These are phyloP conservation scores for Xerocomus minutiporus DNA, from an alignment of 1,284 basidiomycete species.

Conservation along the genomic window DNA sequence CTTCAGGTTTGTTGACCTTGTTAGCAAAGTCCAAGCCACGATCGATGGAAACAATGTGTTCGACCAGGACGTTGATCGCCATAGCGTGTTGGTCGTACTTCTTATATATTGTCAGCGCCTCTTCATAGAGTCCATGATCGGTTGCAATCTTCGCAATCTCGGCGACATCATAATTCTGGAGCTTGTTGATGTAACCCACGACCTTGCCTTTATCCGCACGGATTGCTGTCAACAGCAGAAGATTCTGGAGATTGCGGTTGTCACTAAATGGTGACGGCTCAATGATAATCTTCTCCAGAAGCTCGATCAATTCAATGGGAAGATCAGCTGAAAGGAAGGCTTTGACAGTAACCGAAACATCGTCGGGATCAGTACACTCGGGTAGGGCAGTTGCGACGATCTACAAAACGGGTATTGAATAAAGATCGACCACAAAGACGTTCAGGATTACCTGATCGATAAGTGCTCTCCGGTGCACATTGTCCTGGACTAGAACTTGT, in stretches of 20 bases:
- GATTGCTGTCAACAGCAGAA: constrained; percentile 93
- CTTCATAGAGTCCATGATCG: constrained; percentile 94
- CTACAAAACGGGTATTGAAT: constrained; percentile 35
- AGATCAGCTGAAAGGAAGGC: constrained; percentile 97
- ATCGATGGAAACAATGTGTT: constrained; percentile 97
- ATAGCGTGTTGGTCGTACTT: constrained; percentile 92
- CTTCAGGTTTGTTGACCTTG: constrained; percentile 95
- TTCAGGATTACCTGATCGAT: constrained; percentile 77
- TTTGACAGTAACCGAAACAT: constrained; percentile 98
- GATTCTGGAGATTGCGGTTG: constrained; percentile 93
- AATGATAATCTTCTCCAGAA: constrained; percentile 98
- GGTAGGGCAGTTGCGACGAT: constrained; percentile 93
- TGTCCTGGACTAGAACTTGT: constrained; percentile 88
- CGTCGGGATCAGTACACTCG: constrained; percentile 97
- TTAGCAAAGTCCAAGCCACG: constrained; percentile 94
- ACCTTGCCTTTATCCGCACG: constrained; percentile 99
- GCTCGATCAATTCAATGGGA: constrained; percentile 94
- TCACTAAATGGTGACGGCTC: constrained; percentile 97
- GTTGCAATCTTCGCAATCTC: constrained; percentile 98
- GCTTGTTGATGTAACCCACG: constrained; percentile 96
- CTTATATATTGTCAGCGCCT: constrained; percentile 94
- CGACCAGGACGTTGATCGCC: constrained; percentile 97
- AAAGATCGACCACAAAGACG: neutral
- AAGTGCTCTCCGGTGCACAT: constrained; percentile 88
- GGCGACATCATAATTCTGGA: constrained; percentile 90